These are phyloP conservation scores for Talaromyces verruculosus DNA, from an alignment of 2,329 filamentous ascomycete species.

Conservation along the genomic window DNA sequence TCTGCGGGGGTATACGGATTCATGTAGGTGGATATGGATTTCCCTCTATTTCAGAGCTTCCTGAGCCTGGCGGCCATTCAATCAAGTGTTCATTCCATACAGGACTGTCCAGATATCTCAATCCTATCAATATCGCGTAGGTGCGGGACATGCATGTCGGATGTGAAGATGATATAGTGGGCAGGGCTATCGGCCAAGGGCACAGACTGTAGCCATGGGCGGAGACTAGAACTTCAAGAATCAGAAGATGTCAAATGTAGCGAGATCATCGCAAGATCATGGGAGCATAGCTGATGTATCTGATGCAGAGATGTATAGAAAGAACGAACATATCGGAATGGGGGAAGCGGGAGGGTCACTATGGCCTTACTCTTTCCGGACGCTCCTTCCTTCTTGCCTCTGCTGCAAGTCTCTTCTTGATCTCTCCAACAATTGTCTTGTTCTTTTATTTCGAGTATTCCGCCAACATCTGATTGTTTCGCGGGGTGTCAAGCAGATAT, in stretches of 20 bases:
- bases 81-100: neutral
- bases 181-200: slow-evolving; percentile 4
- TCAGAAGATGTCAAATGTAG: neutral
- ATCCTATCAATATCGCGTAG: slow-evolving; percentile 2
- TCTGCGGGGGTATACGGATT: neutral
- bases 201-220: neutral
- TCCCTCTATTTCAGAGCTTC: neutral
- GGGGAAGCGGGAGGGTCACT: slow-evolving; percentile 9
- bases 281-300: neutral
- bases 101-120: neutral
- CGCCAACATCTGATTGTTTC: neutral
- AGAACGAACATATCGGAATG: neutral
- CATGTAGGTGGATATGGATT: neutral
- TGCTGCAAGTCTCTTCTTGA: neutral
- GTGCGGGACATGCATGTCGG: slow-evolving; percentile 15
- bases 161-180: neutral
- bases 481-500: neutral
- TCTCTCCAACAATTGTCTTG: neutral
- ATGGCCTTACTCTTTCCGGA: slow-evolving; percentile 15
- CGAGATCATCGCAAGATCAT: neutral
- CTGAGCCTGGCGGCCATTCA: neutral
- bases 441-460: neutral
- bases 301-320: neutral
- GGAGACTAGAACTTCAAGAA: neutral
- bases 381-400: neutral